These are phyloP conservation scores for Aspergillus proliferans DNA, from an alignment of 2,329 filamentous ascomycete genomes.

Conservation along the genomic window DNA sequence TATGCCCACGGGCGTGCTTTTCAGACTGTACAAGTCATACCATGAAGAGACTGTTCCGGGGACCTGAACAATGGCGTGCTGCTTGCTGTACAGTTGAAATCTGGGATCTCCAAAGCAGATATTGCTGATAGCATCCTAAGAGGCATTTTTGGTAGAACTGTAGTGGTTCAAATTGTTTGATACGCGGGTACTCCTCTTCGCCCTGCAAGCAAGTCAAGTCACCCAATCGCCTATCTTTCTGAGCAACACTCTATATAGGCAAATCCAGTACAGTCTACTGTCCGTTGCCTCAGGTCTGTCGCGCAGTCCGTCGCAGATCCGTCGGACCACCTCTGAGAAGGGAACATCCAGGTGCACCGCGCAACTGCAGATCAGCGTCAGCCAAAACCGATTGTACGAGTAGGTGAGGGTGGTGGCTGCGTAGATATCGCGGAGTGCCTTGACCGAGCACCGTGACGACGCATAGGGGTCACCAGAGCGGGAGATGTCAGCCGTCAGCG, in stretches of 20 bases:
- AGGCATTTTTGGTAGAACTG: no score
- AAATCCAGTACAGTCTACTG: background rate
- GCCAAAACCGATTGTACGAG: conserved; percentile 13
- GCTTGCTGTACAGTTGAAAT: no score
- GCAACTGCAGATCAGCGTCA: conserved; percentile 8
- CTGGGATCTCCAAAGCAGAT: no score
- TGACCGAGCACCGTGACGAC: background rate
- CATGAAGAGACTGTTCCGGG: no score
- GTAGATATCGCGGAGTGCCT: conserved; percentile 3
- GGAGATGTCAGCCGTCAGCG: background rate
- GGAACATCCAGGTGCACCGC: conserved; percentile 8
- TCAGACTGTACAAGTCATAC: no score
- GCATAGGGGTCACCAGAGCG: background rate
- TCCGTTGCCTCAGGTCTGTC: conserved; percentile 1
- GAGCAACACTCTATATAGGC: background rate
- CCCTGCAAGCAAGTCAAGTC: background rate
- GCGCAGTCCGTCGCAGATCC: conserved; percentile 1
- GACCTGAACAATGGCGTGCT: no score
- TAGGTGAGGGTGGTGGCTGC: conserved; percentile 2
- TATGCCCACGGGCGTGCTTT: no score
- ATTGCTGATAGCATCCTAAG: no score
- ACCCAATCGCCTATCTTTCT: background rate
- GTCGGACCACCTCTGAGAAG: conserved; percentile 3
- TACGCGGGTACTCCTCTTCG: background rate
- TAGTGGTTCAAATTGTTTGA: no score